A percentile compares a stretch with the other conserved stretches of the same genome.
Evolutionary conservation across 129 eudicot species (phyloP).

Genomic region (Calendula officinalis): DNA sequence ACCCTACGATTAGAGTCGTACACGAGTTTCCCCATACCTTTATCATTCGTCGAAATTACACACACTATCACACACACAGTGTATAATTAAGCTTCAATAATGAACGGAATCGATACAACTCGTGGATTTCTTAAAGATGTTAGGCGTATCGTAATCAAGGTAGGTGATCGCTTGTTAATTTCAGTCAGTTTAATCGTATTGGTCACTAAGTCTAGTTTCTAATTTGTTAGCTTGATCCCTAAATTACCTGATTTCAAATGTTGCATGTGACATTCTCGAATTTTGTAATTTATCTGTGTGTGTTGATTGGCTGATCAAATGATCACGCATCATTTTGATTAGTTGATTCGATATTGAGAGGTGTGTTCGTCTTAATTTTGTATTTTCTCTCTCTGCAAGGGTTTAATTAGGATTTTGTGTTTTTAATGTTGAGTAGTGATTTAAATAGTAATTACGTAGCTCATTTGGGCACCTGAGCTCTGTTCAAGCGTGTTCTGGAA

Average conservation of each 20-base stretch:
- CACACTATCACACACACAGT: not conserved
- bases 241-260: not conserved
- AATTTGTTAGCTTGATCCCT: constrained; percentile 3
- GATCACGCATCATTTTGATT: constrained; percentile 12
- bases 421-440: not conserved
- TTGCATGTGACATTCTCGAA: constrained; percentile 6
- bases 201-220: not conserved
- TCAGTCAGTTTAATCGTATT: constrained; percentile 9
- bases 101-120: constrained; percentile 67
- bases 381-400: not conserved
- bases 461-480: constrained; percentile 6
- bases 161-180: constrained; percentile 11
- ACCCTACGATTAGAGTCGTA: constrained; percentile 37
- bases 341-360: not conserved
- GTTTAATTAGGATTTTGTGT: constrained; percentile 18
- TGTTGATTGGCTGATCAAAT: not conserved
- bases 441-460: constrained; percentile 25
- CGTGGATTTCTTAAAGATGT: constrained; percentile 74
- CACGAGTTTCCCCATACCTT: constrained; percentile 31
- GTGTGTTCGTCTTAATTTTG: not conserved
- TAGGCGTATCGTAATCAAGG: constrained; percentile 78
- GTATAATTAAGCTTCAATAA: constrained; percentile 12
- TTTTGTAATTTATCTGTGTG: not conserved
- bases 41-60: constrained; percentile 17
- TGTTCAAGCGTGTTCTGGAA: constrained; percentile 10